These are phyloP conservation scores for Cystobasidiaceae sp. DNA, from an alignment of 1,284 basidiomycete species.

Conservation along the genomic window DNA sequence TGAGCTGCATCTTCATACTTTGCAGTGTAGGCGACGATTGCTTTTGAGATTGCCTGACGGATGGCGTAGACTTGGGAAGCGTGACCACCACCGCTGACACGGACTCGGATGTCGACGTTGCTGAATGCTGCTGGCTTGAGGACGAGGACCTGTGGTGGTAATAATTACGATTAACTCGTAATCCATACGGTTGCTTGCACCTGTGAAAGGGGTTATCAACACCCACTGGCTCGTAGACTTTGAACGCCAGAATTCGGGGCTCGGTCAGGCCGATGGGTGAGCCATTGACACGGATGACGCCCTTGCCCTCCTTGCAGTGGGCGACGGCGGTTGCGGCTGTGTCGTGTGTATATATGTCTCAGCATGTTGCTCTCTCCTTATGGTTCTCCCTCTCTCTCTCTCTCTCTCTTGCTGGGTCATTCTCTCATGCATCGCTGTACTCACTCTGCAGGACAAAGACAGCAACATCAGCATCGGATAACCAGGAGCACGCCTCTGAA, in stretches of 20 bases:
- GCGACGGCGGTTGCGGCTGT: constrained; percentile 78
- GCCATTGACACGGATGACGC: constrained; percentile 94
- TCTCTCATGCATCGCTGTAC: no score
- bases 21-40: constrained; percentile 92
- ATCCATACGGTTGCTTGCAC: constrained; percentile 10
- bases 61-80: constrained; percentile 98
- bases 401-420: background rate
- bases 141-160: constrained; percentile 20
- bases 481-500: background rate
- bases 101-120: constrained; percentile 87
- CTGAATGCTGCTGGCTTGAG: constrained; percentile 34
- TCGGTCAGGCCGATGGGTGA: constrained; percentile 91
- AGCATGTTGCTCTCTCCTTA: background rate
- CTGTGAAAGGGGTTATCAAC: constrained; percentile 45
- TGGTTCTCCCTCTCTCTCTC: background rate
- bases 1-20: constrained; percentile 98
- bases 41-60: constrained; percentile 98
- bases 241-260: constrained; percentile 86
- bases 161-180: constrained; percentile 1
- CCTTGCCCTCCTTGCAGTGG: constrained; percentile 91
- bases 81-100: constrained; percentile 99
- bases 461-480: background rate
- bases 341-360: background rate
- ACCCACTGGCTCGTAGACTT: constrained; percentile 77
- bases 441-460: constrained; percentile 1